Evolutionary conservation across 1,284 basidiomycete genomes (phyloP), one percentile per base, ranked within the genome.

Genomic region (Pseudozyma pruni): DNA sequence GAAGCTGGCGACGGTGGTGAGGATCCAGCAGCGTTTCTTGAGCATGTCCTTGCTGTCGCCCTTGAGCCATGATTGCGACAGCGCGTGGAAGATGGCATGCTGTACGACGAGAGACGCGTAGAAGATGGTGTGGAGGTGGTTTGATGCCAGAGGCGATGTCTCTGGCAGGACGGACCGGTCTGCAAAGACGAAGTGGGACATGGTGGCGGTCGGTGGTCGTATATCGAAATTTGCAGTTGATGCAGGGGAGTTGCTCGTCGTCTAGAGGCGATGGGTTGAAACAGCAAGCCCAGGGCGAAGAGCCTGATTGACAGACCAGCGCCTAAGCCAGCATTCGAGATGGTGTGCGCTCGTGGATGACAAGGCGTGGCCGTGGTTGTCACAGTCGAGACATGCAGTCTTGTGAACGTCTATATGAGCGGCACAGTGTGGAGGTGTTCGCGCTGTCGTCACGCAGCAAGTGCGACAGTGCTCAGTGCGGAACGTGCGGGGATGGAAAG

Each of bases 21-120:
- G 70, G 52, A 82, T 81, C 80, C 80, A 82, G 33, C 74, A 76
- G 19, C 79, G 74, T 43, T 77, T 75, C 53, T 78, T 80, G 58
- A 70, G 68, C 60, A 74, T 66, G 8, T 75, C 72, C 17, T 69
- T 61, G 49, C 38, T 59, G 16, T 63, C 58, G 41, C 75, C 79
- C 11, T 40, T 47, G 52, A 69, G 75, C 40, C 72, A 45, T 8
- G 74, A 68, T 31, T 61, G 45, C 11, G 76, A 69, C 20, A 81
- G 47, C 2, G 67, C 33, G 20, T 81, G 79, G 45, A 75, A 81
- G 44, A 70, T 61, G 40, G 45, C 25, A 34, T 81, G 79, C 25
- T 78, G 76, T 20, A 78, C n/a, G 20, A 74, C 23, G 45, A 79
- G 66, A 3, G 71, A 80, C 20, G 48, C 60, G 40, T 61, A 57